These are phyloP conservation scores for Ogataea parapolymorpha DNA, from an alignment of 805 yeast species.

Conservation along the genomic window DNA sequence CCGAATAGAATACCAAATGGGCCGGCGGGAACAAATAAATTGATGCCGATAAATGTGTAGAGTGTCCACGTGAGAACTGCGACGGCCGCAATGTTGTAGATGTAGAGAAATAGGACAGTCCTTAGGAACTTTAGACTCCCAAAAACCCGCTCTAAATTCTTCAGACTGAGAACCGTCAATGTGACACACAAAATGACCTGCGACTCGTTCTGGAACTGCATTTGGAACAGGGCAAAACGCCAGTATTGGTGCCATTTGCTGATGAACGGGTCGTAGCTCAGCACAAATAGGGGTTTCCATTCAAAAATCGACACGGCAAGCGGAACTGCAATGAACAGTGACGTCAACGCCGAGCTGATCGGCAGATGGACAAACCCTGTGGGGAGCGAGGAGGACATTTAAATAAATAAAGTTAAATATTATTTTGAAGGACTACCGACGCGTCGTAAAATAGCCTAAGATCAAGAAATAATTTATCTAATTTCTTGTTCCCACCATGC, in stretches of 20 bases:
- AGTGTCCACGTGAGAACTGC: constrained; percentile 32
- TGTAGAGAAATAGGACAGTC: constrained; percentile 39
- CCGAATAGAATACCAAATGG: constrained; percentile 40
- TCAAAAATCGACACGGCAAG: constrained; percentile 42
- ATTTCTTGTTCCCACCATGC: constrained; percentile 2
- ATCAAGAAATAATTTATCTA: background rate
- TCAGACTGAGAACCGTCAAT: constrained; percentile 47
- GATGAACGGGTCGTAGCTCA: constrained; percentile 52
- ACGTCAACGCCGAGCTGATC: constrained; percentile 37
- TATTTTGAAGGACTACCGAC: constrained; percentile 4
- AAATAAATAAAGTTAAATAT: background rate
- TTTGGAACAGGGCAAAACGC: constrained; percentile 48
- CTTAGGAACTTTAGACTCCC: constrained; percentile 55
- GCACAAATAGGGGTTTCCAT: constrained; percentile 40
- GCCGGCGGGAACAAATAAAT: constrained; percentile 44
- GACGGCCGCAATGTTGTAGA: constrained; percentile 45
- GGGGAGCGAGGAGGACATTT: constrained; percentile 30
- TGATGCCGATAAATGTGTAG: constrained; percentile 32
- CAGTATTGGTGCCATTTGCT: constrained; percentile 55
- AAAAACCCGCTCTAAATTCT: constrained; percentile 53
- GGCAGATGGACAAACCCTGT: constrained; percentile 36
- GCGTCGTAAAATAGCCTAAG: constrained; percentile 11
- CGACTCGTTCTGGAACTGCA: constrained; percentile 56
- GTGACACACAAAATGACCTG: constrained; percentile 47
- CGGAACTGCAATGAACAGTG: constrained; percentile 36